These are phyloP conservation scores for Rhodotorula mucilaginosa DNA, from an alignment of 1,284 basidiomycete genomes.

Conservation along the genomic window DNA sequence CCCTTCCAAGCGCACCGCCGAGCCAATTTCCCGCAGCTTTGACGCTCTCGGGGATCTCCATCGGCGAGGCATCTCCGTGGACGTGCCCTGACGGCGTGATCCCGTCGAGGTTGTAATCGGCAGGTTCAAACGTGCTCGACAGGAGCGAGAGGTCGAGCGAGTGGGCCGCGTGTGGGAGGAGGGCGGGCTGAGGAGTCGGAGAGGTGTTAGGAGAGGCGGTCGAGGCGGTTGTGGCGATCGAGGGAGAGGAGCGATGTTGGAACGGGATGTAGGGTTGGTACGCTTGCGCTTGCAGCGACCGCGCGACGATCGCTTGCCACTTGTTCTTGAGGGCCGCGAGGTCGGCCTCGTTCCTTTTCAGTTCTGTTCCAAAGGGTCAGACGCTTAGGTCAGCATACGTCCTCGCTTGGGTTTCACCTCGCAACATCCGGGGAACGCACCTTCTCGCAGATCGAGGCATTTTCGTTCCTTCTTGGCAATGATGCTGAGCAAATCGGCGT, in stretches of 20 bases:
- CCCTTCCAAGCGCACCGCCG: conserved; percentile 30
- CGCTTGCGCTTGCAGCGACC: conserved; percentile 24
- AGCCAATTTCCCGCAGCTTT: conserved; percentile 38
- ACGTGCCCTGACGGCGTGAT: conserved; percentile 9
- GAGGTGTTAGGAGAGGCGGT: conserved; percentile 22
- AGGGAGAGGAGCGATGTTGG: conserved; percentile 1
- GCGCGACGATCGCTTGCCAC: conserved; percentile 42
- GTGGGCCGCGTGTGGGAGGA: conserved; percentile 9
- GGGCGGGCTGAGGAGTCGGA: conserved; percentile 9
- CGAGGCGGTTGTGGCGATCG: conserved; percentile 12
- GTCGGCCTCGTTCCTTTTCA: conserved; percentile 43
- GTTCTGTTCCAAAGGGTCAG: conserved; percentile 26
- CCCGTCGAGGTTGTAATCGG: neutral
- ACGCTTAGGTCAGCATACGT: neutral
- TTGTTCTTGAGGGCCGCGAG: conserved; percentile 40
- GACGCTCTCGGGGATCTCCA: conserved; percentile 33
- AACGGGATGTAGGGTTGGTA: neutral
- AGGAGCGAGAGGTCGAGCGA: conserved; percentile 37
- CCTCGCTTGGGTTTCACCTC: neutral
- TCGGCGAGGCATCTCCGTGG: conserved; percentile 7
- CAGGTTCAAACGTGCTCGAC: conserved; percentile 25
- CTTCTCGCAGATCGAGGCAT: conserved; percentile 48
- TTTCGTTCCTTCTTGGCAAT: conserved; percentile 49
- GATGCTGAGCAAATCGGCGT: conserved; percentile 44
- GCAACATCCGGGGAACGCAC: conserved; percentile 24